Percentiles rank a stretch among this genome's conserved stretches.
Evolutionary conservation across 2,329 filamentous ascomycete genomes (phyloP).

Genomic region (Didymella sp.): DNA sequence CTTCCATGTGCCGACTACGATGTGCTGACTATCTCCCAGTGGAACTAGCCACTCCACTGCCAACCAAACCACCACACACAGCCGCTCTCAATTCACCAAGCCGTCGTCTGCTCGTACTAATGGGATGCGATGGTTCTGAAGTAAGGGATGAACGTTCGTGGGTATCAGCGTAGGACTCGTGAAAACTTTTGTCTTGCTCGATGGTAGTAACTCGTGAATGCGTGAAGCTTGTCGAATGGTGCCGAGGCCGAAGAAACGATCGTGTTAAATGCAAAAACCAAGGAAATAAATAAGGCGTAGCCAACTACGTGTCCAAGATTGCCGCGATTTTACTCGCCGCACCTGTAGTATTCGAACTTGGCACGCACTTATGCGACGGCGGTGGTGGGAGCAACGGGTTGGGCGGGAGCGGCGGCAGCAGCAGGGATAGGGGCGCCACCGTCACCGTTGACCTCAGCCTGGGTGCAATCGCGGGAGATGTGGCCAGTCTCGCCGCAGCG

Average conservation of each 20-base stretch:
- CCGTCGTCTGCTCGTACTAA: conserved; percentile 46
- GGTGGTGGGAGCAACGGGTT: conserved; percentile 52
- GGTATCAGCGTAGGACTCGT: conserved; percentile 55
- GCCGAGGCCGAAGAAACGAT: conserved; percentile 45
- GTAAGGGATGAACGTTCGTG: conserved; percentile 51
- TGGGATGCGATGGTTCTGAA: conserved; percentile 49
- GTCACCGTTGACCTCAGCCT: conserved; percentile 64
- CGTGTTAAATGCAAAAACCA: conserved; percentile 31
- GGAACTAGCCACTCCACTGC: conserved; percentile 25
- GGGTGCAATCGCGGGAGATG: conserved; percentile 94
- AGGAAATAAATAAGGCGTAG: conserved; percentile 19
- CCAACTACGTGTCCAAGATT: conserved; percentile 1
- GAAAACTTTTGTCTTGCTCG: conserved; percentile 48
- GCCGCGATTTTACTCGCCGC: conserved; percentile 32
- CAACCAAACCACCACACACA: conserved; percentile 40
- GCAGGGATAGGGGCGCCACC: conserved; percentile 37
- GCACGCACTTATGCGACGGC: conserved; percentile 44
- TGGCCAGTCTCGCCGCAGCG: conserved; percentile 94
- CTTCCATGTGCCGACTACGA: conserved; percentile 9
- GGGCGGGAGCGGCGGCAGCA: conserved; percentile 33
- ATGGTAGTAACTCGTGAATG: conserved; percentile 45
- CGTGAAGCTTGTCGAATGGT: conserved; percentile 47
- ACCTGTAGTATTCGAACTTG: conserved; percentile 4
- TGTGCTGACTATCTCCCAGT: background rate
- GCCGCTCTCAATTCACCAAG: conserved; percentile 47